These are phyloP conservation scores for Xylaria longipes DNA, from an alignment of 495 filamentous ascomycete genomes.

Conservation along the genomic window DNA sequence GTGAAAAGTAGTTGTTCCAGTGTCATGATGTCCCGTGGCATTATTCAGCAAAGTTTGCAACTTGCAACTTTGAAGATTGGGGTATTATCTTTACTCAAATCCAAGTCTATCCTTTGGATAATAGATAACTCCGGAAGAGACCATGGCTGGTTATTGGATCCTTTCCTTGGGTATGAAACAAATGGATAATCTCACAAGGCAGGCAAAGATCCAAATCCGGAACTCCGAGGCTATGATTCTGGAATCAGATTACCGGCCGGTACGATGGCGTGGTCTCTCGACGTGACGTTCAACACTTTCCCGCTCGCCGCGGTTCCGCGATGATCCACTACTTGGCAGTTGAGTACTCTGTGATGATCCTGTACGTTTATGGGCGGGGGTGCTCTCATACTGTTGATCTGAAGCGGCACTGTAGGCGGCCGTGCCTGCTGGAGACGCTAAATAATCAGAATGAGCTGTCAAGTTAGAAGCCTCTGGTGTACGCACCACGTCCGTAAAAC, in stretches of 20 bases:
- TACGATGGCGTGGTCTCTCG: slow-evolving; percentile 43
- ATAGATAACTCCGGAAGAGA: slow-evolving; percentile 39
- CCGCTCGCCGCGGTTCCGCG: slow-evolving; percentile 45
- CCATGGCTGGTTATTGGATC: slow-evolving; percentile 33
- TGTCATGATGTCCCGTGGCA: slow-evolving; percentile 34
- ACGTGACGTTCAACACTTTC: slow-evolving; percentile 46
- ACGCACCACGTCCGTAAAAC: slow-evolving; percentile 61
- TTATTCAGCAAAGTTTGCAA: slow-evolving; percentile 49
- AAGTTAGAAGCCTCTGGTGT: slow-evolving; percentile 44
- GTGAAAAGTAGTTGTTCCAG: slow-evolving; percentile 31
- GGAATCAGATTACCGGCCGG: slow-evolving; percentile 37
- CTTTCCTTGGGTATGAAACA: slow-evolving; percentile 46
- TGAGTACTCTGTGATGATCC: slow-evolving; percentile 40
- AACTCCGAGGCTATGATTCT: slow-evolving; percentile 37
- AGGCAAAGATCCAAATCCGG: slow-evolving; percentile 32
- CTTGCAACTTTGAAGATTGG: slow-evolving; percentile 52
- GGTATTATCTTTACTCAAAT: slow-evolving; percentile 41
- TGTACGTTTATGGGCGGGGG: slow-evolving; percentile 41
- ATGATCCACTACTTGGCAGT: slow-evolving; percentile 42
- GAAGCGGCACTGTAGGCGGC: slow-evolving; percentile 46
- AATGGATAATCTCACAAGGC: slow-evolving; percentile 35
- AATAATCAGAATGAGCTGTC: slow-evolving; percentile 53
- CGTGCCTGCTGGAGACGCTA: slow-evolving; percentile 59
- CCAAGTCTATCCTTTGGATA: slow-evolving; percentile 51
- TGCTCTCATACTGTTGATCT: slow-evolving; percentile 44